Evolutionary conservation across 2,329 filamentous ascomycete species (phyloP).

Genomic region (Aspergillus aculeatinus): DNA sequence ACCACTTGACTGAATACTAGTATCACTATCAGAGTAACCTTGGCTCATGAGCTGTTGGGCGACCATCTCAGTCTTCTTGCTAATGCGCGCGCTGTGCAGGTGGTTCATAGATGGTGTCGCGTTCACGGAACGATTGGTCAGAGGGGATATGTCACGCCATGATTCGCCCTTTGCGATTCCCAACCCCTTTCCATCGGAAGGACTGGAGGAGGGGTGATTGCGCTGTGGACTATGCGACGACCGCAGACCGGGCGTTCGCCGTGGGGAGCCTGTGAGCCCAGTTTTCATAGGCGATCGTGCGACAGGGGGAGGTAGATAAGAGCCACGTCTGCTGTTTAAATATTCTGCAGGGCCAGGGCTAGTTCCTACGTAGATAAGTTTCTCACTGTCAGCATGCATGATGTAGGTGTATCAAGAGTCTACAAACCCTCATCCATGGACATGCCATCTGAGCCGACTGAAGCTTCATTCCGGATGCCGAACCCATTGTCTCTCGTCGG

Average conservation of each 20-base stretch:
- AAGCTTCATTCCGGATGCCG: slow-evolving; percentile 41
- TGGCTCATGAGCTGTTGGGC: slow-evolving; percentile 24
- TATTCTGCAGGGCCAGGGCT: slow-evolving; percentile 45
- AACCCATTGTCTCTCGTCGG: slow-evolving; percentile 38
- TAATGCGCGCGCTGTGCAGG: slow-evolving; percentile 23
- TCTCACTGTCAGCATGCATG: slow-evolving; percentile 11
- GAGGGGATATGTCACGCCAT: slow-evolving; percentile 34
- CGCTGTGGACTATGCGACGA: slow-evolving; percentile 43
- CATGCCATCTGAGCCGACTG: slow-evolving; percentile 59
- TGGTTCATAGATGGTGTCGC: slow-evolving; percentile 28
- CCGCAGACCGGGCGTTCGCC: slow-evolving; percentile 42
- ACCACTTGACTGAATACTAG: slow-evolving; percentile 27
- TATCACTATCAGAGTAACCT: slow-evolving; percentile 40
- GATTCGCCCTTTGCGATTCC: slow-evolving; percentile 23
- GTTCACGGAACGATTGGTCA: slow-evolving; percentile 38
- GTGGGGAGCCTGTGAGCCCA: slow-evolving; percentile 43
- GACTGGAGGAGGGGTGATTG: slow-evolving; percentile 38
- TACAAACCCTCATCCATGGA: slow-evolving; percentile 61
- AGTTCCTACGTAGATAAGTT: slow-evolving; percentile 32
- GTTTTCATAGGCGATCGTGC: slow-evolving; percentile 49
- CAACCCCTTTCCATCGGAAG: slow-evolving; percentile 34
- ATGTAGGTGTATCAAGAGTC: slow-evolving; percentile 21
- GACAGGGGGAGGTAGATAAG: slow-evolving; percentile 41
- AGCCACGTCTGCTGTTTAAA: slow-evolving; percentile 35
- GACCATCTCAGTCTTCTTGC: slow-evolving; percentile 16